A percentile compares a stretch with the other conserved stretches of the same genome.
Evolutionary conservation across 2,329 filamentous ascomycete species (phyloP).

Genomic region (Ciborinia camelliae): DNA sequence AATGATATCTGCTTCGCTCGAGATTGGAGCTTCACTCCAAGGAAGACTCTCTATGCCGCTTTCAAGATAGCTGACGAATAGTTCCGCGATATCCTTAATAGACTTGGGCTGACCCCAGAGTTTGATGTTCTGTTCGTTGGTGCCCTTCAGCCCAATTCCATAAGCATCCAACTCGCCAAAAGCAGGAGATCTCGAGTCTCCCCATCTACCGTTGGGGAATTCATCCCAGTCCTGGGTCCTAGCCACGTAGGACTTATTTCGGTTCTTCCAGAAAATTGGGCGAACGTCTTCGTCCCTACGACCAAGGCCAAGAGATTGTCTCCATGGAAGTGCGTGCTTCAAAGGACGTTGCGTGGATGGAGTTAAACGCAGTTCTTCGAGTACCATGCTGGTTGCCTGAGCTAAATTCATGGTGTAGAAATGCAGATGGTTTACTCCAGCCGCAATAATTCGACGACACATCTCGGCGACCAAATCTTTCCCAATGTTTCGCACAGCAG

Average conservation of each 20-base stretch:
- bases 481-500: constrained; percentile 84
- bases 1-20: constrained; percentile 76
- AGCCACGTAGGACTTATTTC: constrained; percentile 91
- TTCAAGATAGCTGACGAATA: constrained; percentile 83
- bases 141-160: constrained; percentile 88
- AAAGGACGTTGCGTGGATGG: constrained; percentile 74
- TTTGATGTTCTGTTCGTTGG: constrained; percentile 92
- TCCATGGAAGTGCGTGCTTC: constrained; percentile 92
- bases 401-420: constrained; percentile 99
- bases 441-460: constrained; percentile 79
- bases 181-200: constrained; percentile 91
- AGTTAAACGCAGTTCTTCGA: constrained; percentile 82
- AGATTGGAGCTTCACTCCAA: constrained; percentile 90
- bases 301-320: constrained; percentile 85
- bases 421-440: constrained; percentile 83
- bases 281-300: constrained; percentile 92
- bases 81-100: constrained; percentile 72
- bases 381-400: constrained; percentile 87
- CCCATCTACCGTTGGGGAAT: constrained; percentile 98
- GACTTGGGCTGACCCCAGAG: constrained; percentile 86
- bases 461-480: constrained; percentile 83
- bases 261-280: constrained; percentile 97
- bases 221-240: constrained; percentile 99
- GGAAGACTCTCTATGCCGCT: constrained; percentile 78
- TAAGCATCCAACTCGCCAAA: constrained; percentile 95